Conservation (phyloP, 352 stramenopile species). For the Phytophthora agathidicida region DNA sequence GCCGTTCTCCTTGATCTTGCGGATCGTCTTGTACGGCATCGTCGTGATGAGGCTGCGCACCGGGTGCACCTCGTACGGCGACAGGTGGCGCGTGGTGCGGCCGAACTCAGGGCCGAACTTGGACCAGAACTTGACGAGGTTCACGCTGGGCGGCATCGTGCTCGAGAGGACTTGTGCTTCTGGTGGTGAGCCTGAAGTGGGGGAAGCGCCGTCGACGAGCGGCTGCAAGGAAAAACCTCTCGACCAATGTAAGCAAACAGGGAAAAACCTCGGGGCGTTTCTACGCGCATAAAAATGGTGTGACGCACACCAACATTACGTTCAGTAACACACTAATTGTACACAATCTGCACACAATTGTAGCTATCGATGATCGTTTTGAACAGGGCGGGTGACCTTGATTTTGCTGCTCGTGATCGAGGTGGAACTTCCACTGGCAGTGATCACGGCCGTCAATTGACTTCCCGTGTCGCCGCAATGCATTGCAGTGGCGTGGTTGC, state of each 20-base stretch:
- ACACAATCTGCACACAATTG: neutral
- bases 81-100: slow-evolving; percentile 73
- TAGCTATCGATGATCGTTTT: slow-evolving; percentile 1
- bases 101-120: slow-evolving; percentile 72
- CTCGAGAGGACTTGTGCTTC: slow-evolving; percentile 25
- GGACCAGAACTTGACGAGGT: slow-evolving; percentile 75
- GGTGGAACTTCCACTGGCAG: too few relatives aligned
- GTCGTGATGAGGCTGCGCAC: slow-evolving; percentile 74
- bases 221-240: slow-evolving; percentile 45
- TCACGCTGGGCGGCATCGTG: slow-evolving; percentile 50
- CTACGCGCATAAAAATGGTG: neutral
- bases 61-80: slow-evolving; percentile 70
- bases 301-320: too few relatives aligned
- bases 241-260: neutral
- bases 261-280: slow-evolving; percentile 26
- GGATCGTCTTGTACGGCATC: slow-evolving; percentile 76
- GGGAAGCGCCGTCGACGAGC: slow-evolving; percentile 17
- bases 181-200: slow-evolving; percentile 19
- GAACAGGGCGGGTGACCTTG: neutral
- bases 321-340: too few relatives aligned
- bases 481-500: slow-evolving; percentile 12
- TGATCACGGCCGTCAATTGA: slow-evolving; percentile 2
- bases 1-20: slow-evolving; percentile 86
- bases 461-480: neutral
- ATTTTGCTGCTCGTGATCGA: neutral